Base-by-base conservation (phyloP, 768 basidiomycete genomes). In the Termitomyces sp. region DNA sequence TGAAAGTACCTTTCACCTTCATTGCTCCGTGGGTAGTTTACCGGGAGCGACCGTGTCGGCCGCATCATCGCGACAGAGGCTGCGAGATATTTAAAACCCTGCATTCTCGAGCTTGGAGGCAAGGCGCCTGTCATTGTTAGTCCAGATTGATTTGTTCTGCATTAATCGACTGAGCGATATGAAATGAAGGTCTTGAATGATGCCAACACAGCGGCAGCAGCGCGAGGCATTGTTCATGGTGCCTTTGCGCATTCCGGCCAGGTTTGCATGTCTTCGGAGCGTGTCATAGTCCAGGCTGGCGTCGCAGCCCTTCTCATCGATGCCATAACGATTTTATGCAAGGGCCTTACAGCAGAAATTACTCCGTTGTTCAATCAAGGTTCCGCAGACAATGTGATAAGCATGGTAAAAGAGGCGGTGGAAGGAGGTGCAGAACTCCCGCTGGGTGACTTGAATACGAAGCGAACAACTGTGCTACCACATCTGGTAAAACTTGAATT, bases 261-360 rank as follows among this genome's bases (percentile, higher is more conserved):
- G 66, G 71, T 82, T 42, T 83, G 81, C 67, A 81, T 83, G 78
- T 80, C 81, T 1, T 77, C 80, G 8, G 80, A 81, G 60, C 77
- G 81, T 7, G 75, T 82, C n/a, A 78, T 83, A 43, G 77, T 76
- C 30, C 78, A 81, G 58, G 66, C 72, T 17, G 68, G 64, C 8
- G 66, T 74, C 12, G 71, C 76, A 10, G 65, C 72, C 0, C 53
- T 54, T 1, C 70, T 82, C 12, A 62, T 75, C 12, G 53, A 62
- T 3, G 60, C 70, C 10, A 63, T 83, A 15, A 66, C 66, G 35
- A 53, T 58, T 2, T 65, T 77, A 3, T 66, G 63, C 44, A 60
- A 56, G 45, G 50, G 60, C 6, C 58, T 81, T 34, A 76, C 70
- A 38, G 76, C 74, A 12, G 54, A 48, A 2, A 58, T 59, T 10